A percentile compares a stretch with the other conserved stretches of the same genome.
phyloP scores from a whole-genome alignment of 805 yeast species.

The Tetrapisispora taiwanensis region DNA sequence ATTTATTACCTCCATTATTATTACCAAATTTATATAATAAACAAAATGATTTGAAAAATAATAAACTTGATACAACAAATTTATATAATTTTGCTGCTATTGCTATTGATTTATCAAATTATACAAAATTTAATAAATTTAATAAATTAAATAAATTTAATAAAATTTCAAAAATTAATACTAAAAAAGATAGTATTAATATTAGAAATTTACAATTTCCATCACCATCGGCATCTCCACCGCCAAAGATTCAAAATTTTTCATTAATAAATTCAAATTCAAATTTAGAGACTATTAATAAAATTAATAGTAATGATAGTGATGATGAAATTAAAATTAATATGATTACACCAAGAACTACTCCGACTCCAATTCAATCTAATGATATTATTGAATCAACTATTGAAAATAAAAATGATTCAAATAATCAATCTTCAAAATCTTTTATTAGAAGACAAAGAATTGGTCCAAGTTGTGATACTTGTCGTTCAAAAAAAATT shows the following conservation, averaged over 20 bases:
- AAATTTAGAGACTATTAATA: not conserved
- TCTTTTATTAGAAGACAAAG: conserved; percentile 40
- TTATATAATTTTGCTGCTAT: conserved; percentile 3
- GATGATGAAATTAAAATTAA: too few relatives aligned
- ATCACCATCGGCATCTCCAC: conserved; percentile 1
- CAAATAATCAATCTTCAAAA: not conserved
- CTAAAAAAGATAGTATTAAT: not conserved
- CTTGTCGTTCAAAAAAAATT: conserved; percentile 60
- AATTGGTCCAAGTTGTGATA: conserved; percentile 67
- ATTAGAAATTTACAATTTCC: not conserved
- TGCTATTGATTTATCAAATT: not conserved
- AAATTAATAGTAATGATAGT: not conserved
- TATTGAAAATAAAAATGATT: not conserved
- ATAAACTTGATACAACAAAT: not conserved
- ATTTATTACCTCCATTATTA: conserved; percentile 24
- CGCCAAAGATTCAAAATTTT: not conserved
- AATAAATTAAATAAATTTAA: not conserved
- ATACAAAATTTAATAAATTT: not conserved
- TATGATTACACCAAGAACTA: not conserved
- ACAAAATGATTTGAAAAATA: not conserved
- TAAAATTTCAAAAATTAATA: not conserved
- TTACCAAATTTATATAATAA: conserved; percentile 14
- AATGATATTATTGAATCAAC: not conserved
- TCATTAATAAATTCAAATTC: not conserved
- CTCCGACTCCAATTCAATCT: not conserved